Base-by-base conservation (phyloP, 2,329 filamentous ascomycete genomes). In the Xylaria arbuscula region DNA sequence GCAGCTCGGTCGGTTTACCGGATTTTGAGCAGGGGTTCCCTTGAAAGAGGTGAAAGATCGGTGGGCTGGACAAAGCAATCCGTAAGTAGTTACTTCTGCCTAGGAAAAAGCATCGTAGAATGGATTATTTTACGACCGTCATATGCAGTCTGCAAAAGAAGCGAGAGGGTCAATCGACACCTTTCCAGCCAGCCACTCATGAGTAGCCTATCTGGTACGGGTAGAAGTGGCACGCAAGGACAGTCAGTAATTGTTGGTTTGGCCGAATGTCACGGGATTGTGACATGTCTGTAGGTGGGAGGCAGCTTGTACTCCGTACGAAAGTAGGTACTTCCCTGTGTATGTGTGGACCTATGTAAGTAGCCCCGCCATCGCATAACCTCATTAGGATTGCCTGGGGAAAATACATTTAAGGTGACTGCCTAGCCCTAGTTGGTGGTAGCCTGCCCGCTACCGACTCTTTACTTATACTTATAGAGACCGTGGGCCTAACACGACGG, bases 1-100 rank as follows among this genome's bases (percentile, higher is more conserved):
- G 24, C 13, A 64, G 60, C 42, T 53, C 40, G 51, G 40, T 50
- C 42, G 38, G 36, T 51, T 13, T 54, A 10, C 22, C 36, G 7
- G 54, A 17, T 28, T 28, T 42, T 28, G 9, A 45, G 45, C 13
- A 28, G 48, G 59, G 59, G 59, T 32, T 54, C n/a, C 59, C 36
- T 45, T 54, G 59, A 48, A n/a, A 45, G 55, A 57, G 28, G 28
- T 28, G 5, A 9, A 15, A 24, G 36, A 42, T 40, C 4, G 19
- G 19, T 19, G 19, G 19, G 36, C 22, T 3, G 38, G n/a, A 57
- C 55, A 47, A 47, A 47, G 55, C 55, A 45, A 9, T 45, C 38
- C 15, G 40, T 17, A 28, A 28, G 10, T 42, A 15, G 34, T 40
- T 28, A 28, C 28, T 3, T 28, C 2, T 28, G 28, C 5, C 7